Evolutionary conservation across 2,329 filamentous ascomycete genomes (phyloP), one percentile per base, ranked within the genome.

Genomic region (Ophiostoma himal-ulmi): DNA sequence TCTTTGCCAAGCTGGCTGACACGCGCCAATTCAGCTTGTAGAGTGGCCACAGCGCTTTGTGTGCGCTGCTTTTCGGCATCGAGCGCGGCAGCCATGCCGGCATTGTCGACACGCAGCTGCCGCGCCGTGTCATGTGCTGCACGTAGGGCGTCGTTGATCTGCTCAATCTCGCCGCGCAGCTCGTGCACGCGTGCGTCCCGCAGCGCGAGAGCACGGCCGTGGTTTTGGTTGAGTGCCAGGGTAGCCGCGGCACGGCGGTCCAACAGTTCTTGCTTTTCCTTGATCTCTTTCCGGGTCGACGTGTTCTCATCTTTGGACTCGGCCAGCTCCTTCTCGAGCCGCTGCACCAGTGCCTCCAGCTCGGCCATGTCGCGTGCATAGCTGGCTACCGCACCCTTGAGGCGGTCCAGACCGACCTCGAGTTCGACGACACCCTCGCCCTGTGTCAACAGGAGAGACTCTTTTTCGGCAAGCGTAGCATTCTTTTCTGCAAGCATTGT

Each of bases 281-380:
- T 26, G 20, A 65, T 20, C 13, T 30, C n/a, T 22, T 22, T 57
- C n/a, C 26, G n/a, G 2, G 20, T 30, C 52, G 20, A 11, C 30
- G 41, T 20, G 3, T n/a, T 76, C 0, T 76, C 75, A 4, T 39
- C 37, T 8, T 68, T 66, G 64, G 69, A 60, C 4, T 37, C 64
- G 2, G 30, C 48, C 60, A 78, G 76, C 52, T 82, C 79, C 1
- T 70, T 73, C 72, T 89, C 86, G 70, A 88, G 77, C 5, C 78
- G 76, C 71, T 81, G 78, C 26, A 87, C 83, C 0, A 87, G 79
- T 1, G 71, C 75, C 76, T 89, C 86, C 0, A 89, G 80, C 75
- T 86, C 83, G 0, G 77, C 75, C 0, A 88, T 80, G 71, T 89
- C 87, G 4, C 82, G 80, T 10, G 82, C 77, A 74, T 89, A 89